These are phyloP conservation scores for Sherardia arvensis DNA, from an alignment of 257 asterid species.

Conservation along the genomic window DNA sequence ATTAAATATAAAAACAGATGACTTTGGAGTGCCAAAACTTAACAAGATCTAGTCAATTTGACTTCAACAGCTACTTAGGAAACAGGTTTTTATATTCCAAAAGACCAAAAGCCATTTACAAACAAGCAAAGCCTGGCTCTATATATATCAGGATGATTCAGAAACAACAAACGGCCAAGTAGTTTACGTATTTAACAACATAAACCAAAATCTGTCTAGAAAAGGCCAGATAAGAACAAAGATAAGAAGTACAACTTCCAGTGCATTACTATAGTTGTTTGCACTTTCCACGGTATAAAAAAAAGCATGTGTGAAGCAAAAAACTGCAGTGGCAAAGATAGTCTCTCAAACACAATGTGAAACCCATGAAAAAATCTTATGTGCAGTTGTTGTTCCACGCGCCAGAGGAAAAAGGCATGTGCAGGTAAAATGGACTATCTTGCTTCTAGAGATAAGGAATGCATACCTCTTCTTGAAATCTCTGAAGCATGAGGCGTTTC, in stretches of 20 bases:
- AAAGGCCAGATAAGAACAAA: neutral
- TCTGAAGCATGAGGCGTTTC: conserved; percentile 90
- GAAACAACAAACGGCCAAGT: neutral
- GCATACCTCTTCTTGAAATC: conserved; percentile 94
- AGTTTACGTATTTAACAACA: neutral
- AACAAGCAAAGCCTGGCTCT: neutral
- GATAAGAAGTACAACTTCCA: neutral
- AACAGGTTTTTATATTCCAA: neutral
- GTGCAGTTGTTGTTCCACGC: neutral
- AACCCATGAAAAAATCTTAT: neutral
- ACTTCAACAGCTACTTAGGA: neutral
- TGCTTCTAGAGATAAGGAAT: neutral
- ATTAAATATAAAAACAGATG: neutral
- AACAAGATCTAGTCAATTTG: neutral
- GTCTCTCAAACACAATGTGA: neutral
- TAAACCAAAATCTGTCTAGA: neutral
- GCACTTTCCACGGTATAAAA: neutral
- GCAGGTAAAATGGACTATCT: neutral
- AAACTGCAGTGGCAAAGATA: neutral
- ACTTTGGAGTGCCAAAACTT: neutral
- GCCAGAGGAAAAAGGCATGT: neutral
- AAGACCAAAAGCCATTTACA: neutral
- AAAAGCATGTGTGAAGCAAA: neutral
- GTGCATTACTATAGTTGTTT: too few relatives aligned
- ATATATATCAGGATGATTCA: neutral